phyloP scores from a whole-genome alignment of 768 basidiomycete species.

The Lactarius evosmus region DNA sequence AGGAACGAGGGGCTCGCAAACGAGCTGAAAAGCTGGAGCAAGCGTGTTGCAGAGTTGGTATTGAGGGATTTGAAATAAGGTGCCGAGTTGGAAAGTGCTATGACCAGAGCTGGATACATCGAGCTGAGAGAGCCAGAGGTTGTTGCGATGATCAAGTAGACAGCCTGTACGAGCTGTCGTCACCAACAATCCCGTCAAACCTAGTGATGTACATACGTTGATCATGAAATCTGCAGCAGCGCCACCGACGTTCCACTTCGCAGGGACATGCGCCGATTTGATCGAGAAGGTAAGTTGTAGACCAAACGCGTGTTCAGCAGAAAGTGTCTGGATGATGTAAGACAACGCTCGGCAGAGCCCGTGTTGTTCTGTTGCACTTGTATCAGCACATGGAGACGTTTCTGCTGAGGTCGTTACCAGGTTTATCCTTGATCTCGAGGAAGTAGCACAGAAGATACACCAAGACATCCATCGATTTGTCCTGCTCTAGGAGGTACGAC shows the following conservation, averaged over 20 bases:
- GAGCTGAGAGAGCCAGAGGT: slow-evolving; percentile 79
- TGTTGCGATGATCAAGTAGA: slow-evolving; percentile 87
- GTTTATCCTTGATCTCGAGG: slow-evolving; percentile 90
- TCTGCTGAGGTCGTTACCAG: slow-evolving; percentile 51
- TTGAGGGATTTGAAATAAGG: slow-evolving; percentile 82
- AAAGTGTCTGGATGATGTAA: slow-evolving; percentile 88
- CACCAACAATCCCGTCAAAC: neutral
- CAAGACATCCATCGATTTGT: slow-evolving; percentile 71
- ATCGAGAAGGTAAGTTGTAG: slow-evolving; percentile 62
- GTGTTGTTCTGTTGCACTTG: slow-evolving; percentile 65
- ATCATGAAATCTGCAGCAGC: slow-evolving; percentile 85
- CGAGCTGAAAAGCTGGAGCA: slow-evolving; percentile 86
- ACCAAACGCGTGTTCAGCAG: slow-evolving; percentile 79
- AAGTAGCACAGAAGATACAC: slow-evolving; percentile 77
- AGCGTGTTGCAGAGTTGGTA: slow-evolving; percentile 74
- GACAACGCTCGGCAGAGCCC: slow-evolving; percentile 86
- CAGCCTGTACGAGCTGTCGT: slow-evolving; percentile 44
- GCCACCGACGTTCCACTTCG: slow-evolving; percentile 73
- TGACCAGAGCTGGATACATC: slow-evolving; percentile 89
- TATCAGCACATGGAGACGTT: slow-evolving; percentile 13
- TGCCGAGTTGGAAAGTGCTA: slow-evolving; percentile 83
- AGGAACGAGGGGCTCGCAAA: slow-evolving; percentile 89
- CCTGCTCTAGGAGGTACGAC: slow-evolving; percentile 73
- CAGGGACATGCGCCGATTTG: slow-evolving; percentile 56
- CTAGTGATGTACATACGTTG: slow-evolving; percentile 50